A percentile compares a stretch with the other conserved stretches of the same genome.
phyloP scores from a whole-genome alignment of 495 filamentous ascomycete species.

The Copromyces sp. region DNA sequence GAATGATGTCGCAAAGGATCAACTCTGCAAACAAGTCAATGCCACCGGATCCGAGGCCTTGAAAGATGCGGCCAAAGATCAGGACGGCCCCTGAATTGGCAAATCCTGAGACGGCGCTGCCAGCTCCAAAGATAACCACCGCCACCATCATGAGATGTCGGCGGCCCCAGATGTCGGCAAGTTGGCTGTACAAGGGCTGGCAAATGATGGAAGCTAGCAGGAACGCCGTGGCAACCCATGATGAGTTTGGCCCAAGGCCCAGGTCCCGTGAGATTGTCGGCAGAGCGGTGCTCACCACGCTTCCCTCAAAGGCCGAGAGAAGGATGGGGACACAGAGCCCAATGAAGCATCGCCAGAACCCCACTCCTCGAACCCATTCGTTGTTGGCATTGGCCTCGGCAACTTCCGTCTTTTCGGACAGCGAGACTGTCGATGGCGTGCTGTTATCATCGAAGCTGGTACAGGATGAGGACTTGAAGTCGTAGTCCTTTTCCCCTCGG shows the following conservation, averaged over 20 bases:
- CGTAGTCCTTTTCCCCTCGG: background rate
- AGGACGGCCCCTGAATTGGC: conserved; percentile 43
- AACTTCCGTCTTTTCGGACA: conserved; percentile 5
- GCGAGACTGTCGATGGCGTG: background rate
- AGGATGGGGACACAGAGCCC: conserved; percentile 27
- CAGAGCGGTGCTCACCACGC: conserved; percentile 42
- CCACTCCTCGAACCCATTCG: conserved; percentile 15
- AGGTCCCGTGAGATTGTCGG: conserved; percentile 30
- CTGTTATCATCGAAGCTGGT: background rate
- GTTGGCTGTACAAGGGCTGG: conserved; percentile 31
- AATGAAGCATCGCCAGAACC: conserved; percentile 33
- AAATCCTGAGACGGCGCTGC: conserved; percentile 32
- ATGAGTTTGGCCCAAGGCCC: conserved; percentile 15
- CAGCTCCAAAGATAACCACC: conserved; percentile 31
- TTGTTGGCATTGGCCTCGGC: background rate
- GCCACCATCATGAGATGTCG: conserved; percentile 33
- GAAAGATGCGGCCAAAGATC: conserved; percentile 63
- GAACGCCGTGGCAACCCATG: conserved; percentile 22
- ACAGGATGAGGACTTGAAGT: background rate
- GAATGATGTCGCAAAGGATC: conserved; percentile 59
- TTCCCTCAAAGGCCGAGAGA: conserved; percentile 39
- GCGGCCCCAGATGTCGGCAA: conserved; percentile 43
- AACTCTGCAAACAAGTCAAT: conserved; percentile 29
- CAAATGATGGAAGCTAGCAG: conserved; percentile 19
- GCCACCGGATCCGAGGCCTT: conserved; percentile 79